Conservation (phyloP, 257 asterid genomes). For the Capsicum baccatum region DNA sequence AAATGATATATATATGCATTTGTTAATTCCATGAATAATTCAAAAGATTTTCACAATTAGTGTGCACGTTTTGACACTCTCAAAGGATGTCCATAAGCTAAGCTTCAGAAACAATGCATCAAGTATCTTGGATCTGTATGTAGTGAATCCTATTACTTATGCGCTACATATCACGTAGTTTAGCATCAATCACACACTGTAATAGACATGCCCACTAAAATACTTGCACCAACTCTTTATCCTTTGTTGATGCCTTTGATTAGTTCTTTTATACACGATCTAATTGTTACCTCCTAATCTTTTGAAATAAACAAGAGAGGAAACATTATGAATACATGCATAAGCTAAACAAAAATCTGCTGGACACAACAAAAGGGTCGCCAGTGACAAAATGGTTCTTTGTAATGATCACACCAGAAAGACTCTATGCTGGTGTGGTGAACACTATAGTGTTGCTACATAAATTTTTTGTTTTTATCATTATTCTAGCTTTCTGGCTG, state of each 20-base stretch:
- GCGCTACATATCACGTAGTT: not conserved
- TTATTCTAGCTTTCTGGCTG: constrained; percentile 76
- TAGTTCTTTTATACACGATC: not conserved
- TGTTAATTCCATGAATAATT: too few species aligned
- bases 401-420: constrained; percentile 88
- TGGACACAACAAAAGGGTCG: constrained; percentile 59
- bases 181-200: not conserved
- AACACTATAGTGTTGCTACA: constrained; percentile 31
- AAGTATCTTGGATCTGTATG: constrained; percentile 95
- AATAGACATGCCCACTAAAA: not conserved
- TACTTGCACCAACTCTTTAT: not conserved
- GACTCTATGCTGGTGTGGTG: constrained; percentile 84
- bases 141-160: constrained; percentile 31
- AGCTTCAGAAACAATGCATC: constrained; percentile 89
- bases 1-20: too few species aligned
- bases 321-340: constrained; percentile 68
- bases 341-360: constrained; percentile 54
- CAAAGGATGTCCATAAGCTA: constrained; percentile 74
- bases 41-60: not conserved
- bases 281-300: constrained; percentile 14
- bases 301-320: constrained; percentile 76
- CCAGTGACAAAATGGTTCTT: constrained; percentile 82
- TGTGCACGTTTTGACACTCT: constrained; percentile 77
- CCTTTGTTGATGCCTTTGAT: not conserved
- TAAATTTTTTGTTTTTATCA: constrained; percentile 25